Percentiles rank a stretch among this genome's conserved stretches.
phyloP scores from a whole-genome alignment of 2,329 filamentous ascomycete species.

The Fusarium bactridioides region DNA sequence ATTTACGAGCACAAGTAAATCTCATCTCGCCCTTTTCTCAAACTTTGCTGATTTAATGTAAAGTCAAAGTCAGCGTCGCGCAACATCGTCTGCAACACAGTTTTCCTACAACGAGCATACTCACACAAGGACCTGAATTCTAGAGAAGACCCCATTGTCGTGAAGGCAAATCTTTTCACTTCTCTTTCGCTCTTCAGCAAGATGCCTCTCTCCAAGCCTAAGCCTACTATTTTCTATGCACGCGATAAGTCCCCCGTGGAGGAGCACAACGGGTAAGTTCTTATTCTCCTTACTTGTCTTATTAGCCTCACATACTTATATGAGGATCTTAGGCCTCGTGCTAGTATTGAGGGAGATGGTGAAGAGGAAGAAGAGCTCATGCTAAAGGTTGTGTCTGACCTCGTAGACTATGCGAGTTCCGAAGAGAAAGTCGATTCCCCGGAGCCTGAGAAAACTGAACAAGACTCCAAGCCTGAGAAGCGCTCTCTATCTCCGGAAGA shows the following conservation, averaged over 20 bases:
- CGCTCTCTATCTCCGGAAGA: not conserved
- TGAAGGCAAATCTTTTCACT: not conserved
- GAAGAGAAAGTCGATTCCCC: not conserved
- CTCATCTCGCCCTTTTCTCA: not conserved
- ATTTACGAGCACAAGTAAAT: not conserved
- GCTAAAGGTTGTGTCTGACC: slow-evolving; percentile 9
- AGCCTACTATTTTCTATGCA: slow-evolving; percentile 33
- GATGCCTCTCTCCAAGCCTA: slow-evolving; percentile 23
- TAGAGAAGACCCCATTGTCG: not conserved
- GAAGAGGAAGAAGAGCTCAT: slow-evolving; percentile 11
- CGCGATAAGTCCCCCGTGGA: slow-evolving; percentile 23
- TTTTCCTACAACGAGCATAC: not conserved
- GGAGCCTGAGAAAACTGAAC: not conserved
- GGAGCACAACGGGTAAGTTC: slow-evolving; percentile 21
- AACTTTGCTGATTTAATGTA: not conserved
- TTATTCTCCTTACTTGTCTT: too few relatives aligned
- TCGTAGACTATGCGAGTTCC: slow-evolving; percentile 7
- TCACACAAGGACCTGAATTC: too few relatives aligned
- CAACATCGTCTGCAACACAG: not conserved
- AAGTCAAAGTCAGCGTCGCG: not conserved
- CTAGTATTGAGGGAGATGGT: slow-evolving; percentile 21
- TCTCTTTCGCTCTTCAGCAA: not conserved
- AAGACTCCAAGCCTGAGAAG: not conserved
- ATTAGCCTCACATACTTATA: not conserved
- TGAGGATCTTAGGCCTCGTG: not conserved